These are phyloP conservation scores for Rhinocladiella similis DNA, from an alignment of 2,329 filamentous ascomycete genomes.

Conservation along the genomic window DNA sequence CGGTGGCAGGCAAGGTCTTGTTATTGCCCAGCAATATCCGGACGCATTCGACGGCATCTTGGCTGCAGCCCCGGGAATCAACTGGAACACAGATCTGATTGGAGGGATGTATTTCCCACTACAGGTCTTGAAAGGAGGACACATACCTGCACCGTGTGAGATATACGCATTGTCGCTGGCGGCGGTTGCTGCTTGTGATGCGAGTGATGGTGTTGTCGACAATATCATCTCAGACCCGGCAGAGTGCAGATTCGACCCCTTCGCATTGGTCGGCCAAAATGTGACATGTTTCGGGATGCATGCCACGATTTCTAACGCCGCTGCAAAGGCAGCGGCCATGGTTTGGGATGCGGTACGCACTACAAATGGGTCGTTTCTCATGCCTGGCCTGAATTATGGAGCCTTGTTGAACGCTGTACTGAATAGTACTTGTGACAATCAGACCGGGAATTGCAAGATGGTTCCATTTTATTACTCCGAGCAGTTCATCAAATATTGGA, in stretches of 20 bases:
- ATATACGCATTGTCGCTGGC: conserved; percentile 36
- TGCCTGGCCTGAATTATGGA: conserved; percentile 13
- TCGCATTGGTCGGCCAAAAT: conserved; percentile 7
- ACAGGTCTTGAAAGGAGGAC: conserved; percentile 30
- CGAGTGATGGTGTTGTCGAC: conserved; percentile 30
- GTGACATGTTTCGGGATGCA: conserved; percentile 16
- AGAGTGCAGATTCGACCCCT: conserved; percentile 19
- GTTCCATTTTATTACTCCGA: background rate
- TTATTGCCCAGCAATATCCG: conserved; percentile 38
- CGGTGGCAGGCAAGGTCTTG: conserved; percentile 60
- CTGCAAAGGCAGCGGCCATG: conserved; percentile 33
- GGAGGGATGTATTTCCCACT: conserved; percentile 29
- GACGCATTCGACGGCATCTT: conserved; percentile 32
- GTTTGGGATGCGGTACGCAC: conserved; percentile 30
- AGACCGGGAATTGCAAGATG: background rate
- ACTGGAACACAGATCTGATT: conserved; percentile 33
- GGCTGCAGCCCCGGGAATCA: conserved; percentile 29
- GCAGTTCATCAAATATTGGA: background rate
- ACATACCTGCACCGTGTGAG: conserved; percentile 34
- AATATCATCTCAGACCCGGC: conserved; percentile 25
- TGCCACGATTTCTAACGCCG: conserved; percentile 26
- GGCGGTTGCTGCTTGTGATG: conserved; percentile 35
- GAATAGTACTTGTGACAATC: background rate
- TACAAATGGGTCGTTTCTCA: background rate
- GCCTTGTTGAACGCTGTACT: conserved; percentile 26